Evolutionary conservation across 352 stramenopile species (phyloP).

Genomic region (Phytophthora cryptogea): DNA sequence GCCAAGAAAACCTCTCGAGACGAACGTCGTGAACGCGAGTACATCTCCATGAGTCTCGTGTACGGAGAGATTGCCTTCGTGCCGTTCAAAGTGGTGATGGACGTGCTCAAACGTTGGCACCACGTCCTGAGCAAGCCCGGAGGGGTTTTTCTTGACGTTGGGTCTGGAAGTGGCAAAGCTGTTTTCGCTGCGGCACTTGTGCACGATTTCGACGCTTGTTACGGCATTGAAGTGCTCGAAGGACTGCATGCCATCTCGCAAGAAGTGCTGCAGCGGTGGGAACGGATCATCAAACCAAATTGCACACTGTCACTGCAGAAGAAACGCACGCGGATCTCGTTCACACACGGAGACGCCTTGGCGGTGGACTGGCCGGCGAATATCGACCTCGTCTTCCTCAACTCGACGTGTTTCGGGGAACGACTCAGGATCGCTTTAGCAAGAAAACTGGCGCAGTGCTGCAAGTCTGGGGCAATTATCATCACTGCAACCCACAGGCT

Average conservation of each 20-base stretch:
- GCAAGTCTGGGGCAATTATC: slow-evolving; percentile 61
- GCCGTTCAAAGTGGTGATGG: slow-evolving; percentile 72
- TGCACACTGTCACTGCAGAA: slow-evolving; percentile 59
- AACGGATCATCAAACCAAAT: slow-evolving; percentile 55
- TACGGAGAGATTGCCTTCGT: slow-evolving; percentile 91
- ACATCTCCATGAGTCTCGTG: slow-evolving; percentile 74
- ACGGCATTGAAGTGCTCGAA: slow-evolving; percentile 90
- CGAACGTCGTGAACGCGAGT: slow-evolving; percentile 57
- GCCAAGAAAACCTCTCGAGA: slow-evolving; percentile 38
- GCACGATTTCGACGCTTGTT: slow-evolving; percentile 85
- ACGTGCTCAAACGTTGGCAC: slow-evolving; percentile 61
- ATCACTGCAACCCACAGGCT: slow-evolving; percentile 66
- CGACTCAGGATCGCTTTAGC: slow-evolving; percentile 60
- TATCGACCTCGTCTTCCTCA: slow-evolving; percentile 85
- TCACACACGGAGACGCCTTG: slow-evolving; percentile 73
- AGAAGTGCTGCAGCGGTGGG: slow-evolving; percentile 60
- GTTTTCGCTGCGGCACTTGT: slow-evolving; percentile 85
- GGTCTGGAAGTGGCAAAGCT: slow-evolving; percentile 86
- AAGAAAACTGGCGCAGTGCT: slow-evolving; percentile 45
- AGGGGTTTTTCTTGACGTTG: slow-evolving; percentile 88
- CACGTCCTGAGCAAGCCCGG: slow-evolving; percentile 66
- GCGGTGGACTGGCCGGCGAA: slow-evolving; percentile 67
- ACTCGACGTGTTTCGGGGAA: slow-evolving; percentile 90
- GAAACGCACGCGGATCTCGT: slow-evolving; percentile 71
- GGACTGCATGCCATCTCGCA: slow-evolving; percentile 65